Evolutionary conservation across 768 basidiomycete species (phyloP).

Genomic region (Coprinopsis sp.): DNA sequence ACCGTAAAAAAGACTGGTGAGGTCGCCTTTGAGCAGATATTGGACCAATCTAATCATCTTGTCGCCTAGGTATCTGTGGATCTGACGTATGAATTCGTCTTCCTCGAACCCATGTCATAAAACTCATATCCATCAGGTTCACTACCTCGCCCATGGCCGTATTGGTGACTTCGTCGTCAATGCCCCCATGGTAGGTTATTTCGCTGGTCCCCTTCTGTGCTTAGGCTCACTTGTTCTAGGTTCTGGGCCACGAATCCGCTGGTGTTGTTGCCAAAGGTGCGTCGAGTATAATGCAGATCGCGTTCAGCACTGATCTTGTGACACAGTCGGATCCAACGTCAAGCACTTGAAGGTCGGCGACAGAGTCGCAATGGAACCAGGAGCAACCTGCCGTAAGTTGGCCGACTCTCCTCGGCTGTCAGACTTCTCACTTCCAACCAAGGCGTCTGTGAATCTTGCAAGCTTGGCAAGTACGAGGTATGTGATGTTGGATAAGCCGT

Average conservation of each 20-base stretch:
- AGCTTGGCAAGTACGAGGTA: conserved; percentile 80
- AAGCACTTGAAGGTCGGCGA: conserved; percentile 77
- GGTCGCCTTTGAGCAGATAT: conserved; percentile 38
- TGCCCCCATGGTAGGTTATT: conserved; percentile 65
- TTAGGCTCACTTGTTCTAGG: conserved; percentile 36
- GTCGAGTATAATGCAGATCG: not conserved
- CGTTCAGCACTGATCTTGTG: not conserved
- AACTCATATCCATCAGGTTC: conserved; percentile 43
- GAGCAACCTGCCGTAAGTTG: conserved; percentile 67
- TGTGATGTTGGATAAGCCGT: too few relatives aligned
- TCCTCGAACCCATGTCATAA: not conserved
- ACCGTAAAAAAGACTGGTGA: conserved; percentile 88
- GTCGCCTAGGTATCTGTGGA: conserved; percentile 70
- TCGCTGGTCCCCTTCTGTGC: not conserved
- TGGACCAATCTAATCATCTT: conserved; percentile 6
- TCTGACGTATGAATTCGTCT: not conserved
- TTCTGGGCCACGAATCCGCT: conserved; percentile 91
- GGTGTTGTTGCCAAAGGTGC: conserved; percentile 70
- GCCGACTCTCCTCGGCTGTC: not conserved
- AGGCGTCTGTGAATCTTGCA: conserved; percentile 76
- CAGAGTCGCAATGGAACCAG: conserved; percentile 89
- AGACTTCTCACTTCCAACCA: conserved; percentile 4
- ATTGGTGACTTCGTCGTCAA: conserved; percentile 79
- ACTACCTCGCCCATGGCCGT: conserved; percentile 73
- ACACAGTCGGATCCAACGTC: conserved; percentile 68